Percentiles rank a stretch among this genome's conserved stretches.
Evolutionary conservation across 2,329 filamentous ascomycete genomes (phyloP).

Genomic region (Hypoxylon sp.): DNA sequence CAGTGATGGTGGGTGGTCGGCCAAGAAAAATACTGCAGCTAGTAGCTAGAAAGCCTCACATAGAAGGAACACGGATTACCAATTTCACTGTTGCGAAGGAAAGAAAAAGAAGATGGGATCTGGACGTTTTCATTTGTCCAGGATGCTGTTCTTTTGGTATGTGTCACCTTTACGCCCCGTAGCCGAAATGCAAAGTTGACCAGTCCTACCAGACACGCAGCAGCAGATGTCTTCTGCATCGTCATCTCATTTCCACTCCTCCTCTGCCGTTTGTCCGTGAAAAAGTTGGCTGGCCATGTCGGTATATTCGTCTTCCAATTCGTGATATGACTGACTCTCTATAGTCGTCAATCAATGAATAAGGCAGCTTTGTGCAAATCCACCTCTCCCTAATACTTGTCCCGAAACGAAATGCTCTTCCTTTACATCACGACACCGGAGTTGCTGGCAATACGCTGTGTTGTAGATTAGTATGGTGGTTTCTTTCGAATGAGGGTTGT

Average conservation of each 20-base stretch:
- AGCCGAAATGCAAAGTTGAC: constrained; percentile 62
- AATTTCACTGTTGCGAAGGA: no score
- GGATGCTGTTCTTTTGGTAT: constrained; percentile 61
- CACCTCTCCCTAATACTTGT: constrained; percentile 35
- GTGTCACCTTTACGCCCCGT: constrained; percentile 61
- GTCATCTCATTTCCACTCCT: constrained; percentile 21
- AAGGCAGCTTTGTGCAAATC: constrained; percentile 34
- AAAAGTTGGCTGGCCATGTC: constrained; percentile 36
- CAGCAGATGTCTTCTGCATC: constrained; percentile 24
- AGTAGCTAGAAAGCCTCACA: no score
- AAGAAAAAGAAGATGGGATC: constrained; percentile 41
- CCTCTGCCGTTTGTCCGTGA: constrained; percentile 32
- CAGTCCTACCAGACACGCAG: constrained; percentile 50
- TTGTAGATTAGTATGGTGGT: constrained; percentile 26
- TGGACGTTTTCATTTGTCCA: constrained; percentile 50
- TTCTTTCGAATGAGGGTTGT: neutral
- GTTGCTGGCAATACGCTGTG: constrained; percentile 98
- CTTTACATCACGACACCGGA: constrained; percentile 99
- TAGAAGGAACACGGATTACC: no score
- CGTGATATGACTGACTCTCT: constrained; percentile 41
- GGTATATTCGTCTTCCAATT: constrained; percentile 41
- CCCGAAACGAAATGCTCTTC: constrained; percentile 44
- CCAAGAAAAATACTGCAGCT: no score
- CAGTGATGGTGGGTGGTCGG: no score
- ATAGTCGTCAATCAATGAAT: constrained; percentile 42